phyloP scores from a whole-genome alignment of 345 rosid species.

The Populus pruinosa region DNA sequence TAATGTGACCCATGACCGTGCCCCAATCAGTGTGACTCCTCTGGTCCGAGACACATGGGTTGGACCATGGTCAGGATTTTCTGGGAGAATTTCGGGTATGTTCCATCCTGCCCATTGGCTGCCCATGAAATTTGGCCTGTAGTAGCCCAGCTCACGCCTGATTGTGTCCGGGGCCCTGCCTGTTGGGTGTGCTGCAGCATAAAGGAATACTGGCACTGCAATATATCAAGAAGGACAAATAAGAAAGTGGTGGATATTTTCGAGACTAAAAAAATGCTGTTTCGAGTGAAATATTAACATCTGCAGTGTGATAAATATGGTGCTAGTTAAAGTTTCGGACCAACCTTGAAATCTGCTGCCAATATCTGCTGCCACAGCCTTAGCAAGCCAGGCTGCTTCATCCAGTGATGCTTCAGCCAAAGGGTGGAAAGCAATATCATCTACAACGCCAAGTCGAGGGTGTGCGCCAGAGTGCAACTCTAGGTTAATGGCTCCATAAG shows the following conservation, averaged over 20 bases:
- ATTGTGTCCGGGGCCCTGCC: conserved; percentile 52
- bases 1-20: conserved; percentile 44
- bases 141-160: conserved; percentile 58
- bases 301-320: not conserved
- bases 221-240: not conserved
- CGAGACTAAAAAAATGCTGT: no score
- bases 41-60: conserved; percentile 32
- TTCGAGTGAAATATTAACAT: no score
- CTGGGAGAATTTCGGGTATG: conserved; percentile 28
- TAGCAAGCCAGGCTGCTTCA: conserved; percentile 64
- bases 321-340: not conserved
- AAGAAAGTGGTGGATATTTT: not conserved
- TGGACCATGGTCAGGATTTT: conserved; percentile 50
- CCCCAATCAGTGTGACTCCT: conserved; percentile 55
- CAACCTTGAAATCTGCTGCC: conserved; percentile 50
- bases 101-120: conserved; percentile 58
- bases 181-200: conserved; percentile 57
- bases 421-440: conserved; percentile 56
- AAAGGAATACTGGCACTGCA: conserved; percentile 59
- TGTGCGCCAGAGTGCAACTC: conserved; percentile 52
- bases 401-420: conserved; percentile 49
- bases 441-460: conserved; percentile 64
- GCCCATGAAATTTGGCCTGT: conserved; percentile 55
- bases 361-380: conserved; percentile 51
- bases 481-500: conserved; percentile 43